A percentile compares a stretch with the other conserved stretches of the same genome.
These are phyloP conservation scores for Globisporangium cederbergense DNA, from an alignment of 352 stramenopile species.

Conservation along the genomic window DNA sequence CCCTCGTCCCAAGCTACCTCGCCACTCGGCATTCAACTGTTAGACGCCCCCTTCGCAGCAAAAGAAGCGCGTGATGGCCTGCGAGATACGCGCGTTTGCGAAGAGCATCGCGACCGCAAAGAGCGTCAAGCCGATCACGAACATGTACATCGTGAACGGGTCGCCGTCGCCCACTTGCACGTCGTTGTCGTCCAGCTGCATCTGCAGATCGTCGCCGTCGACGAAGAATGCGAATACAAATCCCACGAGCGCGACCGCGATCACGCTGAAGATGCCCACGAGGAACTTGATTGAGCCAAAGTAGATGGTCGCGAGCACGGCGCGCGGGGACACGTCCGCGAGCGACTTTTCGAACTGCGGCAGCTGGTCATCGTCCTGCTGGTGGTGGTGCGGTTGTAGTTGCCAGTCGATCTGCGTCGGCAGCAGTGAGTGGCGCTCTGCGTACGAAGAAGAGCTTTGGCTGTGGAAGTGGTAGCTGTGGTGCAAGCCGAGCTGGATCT, in stretches of 20 bases:
- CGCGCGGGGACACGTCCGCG: slow-evolving; percentile 28
- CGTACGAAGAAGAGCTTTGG: neutral
- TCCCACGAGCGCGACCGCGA: slow-evolving; percentile 26
- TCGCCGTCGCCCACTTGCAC: slow-evolving; percentile 7
- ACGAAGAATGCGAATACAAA: slow-evolving; percentile 33
- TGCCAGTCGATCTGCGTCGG: slow-evolving; percentile 28
- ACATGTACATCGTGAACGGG: slow-evolving; percentile 29
- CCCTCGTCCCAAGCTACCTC: slow-evolving; percentile 3
- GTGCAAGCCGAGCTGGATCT: slow-evolving; percentile 28
- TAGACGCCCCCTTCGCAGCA: slow-evolving; percentile 33
- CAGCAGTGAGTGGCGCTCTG: slow-evolving; percentile 33
- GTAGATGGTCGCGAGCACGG: slow-evolving; percentile 41
- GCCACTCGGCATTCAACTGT: neutral
- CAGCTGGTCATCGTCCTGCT: slow-evolving; percentile 16
- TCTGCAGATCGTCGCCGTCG: slow-evolving; percentile 22
- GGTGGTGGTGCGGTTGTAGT: slow-evolving; percentile 9
- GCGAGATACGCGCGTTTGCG: slow-evolving; percentile 33
- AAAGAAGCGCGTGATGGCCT: slow-evolving; percentile 53
- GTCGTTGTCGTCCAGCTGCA: slow-evolving; percentile 20
- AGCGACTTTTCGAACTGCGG: slow-evolving; percentile 39
- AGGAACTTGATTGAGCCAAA: slow-evolving; percentile 48
- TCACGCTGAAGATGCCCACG: slow-evolving; percentile 29
- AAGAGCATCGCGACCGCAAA: slow-evolving; percentile 37
- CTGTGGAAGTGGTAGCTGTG: slow-evolving; percentile 17
- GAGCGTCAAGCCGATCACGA: slow-evolving; percentile 27